A percentile compares a stretch with the other conserved stretches of the same genome.
phyloP scores from a whole-genome alignment of 306 rosid genomes.

The Carpinus fangiana region DNA sequence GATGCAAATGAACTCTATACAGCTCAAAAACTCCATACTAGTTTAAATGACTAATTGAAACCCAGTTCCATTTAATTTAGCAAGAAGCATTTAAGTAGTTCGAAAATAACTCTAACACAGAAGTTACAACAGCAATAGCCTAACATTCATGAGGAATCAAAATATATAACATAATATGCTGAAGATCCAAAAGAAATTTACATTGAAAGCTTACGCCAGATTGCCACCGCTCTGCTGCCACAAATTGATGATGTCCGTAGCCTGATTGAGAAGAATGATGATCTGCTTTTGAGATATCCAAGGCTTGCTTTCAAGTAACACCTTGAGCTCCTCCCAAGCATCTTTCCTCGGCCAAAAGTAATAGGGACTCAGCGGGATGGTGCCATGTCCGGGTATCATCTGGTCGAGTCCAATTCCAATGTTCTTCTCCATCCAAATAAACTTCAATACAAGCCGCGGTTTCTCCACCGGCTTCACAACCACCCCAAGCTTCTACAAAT shows the following conservation, averaged over 20 bases:
- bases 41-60: background rate
- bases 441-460: constrained; percentile 85
- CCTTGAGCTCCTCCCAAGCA: constrained; percentile 99
- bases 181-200: constrained; percentile 11
- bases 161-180: constrained; percentile 24
- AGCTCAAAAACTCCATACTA: background rate
- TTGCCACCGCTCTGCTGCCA: constrained; percentile 99
- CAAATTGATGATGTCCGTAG: constrained; percentile 90
- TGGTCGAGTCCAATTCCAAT: constrained; percentile 88
- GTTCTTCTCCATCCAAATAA: constrained; percentile 99
- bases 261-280: constrained; percentile 99
- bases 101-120: constrained; percentile 9
- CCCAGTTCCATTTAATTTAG: constrained; percentile 16
- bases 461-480: constrained; percentile 76
- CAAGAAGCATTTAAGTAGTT: constrained; percentile 21
- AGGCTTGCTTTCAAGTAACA: constrained; percentile 87
- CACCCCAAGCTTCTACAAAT: constrained; percentile 76
- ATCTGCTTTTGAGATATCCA: constrained; percentile 98
- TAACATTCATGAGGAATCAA: constrained; percentile 9
- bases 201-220: constrained; percentile 43
- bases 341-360: constrained; percentile 99
- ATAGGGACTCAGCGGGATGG: constrained; percentile 89
- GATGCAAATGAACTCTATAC: background rate
- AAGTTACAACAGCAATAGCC: constrained; percentile 25
- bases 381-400: constrained; percentile 78